These are phyloP conservation scores for Mucor plumbeus DNA, from an alignment of 371 early-diverging fungal genomes.

Conservation along the genomic window DNA sequence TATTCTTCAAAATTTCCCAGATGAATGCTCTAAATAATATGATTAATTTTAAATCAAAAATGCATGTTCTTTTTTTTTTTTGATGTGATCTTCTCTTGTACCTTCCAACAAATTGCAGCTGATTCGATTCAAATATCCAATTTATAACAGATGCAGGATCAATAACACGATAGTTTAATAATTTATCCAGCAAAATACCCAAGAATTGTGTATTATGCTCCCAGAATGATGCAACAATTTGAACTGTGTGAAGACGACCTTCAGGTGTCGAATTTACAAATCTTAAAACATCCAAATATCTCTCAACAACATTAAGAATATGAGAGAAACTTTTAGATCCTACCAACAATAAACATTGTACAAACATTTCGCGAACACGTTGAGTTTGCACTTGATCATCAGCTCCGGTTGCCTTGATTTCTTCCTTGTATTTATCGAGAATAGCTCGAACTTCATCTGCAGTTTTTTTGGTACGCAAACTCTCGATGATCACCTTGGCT, in stretches of 20 bases:
- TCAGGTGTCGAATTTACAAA: slow-evolving; percentile 64
- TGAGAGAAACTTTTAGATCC: slow-evolving; percentile 95
- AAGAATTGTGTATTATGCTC: slow-evolving; percentile 82
- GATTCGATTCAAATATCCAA: slow-evolving; percentile 73
- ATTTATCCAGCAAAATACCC: slow-evolving; percentile 88
- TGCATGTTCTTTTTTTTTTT: no score
- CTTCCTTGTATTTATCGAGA: slow-evolving; percentile 51
- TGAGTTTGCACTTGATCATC: slow-evolving; percentile 47
- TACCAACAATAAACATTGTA: slow-evolving; percentile 81
- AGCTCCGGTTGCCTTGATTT: slow-evolving; percentile 37
- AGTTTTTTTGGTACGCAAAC: slow-evolving; percentile 66
- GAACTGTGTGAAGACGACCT: slow-evolving; percentile 70
- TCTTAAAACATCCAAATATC: slow-evolving; percentile 74
- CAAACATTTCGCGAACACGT: slow-evolving; percentile 71
- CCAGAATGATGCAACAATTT: slow-evolving; percentile 86
- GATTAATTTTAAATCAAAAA: not conserved
- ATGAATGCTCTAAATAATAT: slow-evolving; percentile 53
- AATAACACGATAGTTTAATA: slow-evolving; percentile 91
- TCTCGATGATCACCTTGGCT: slow-evolving; percentile 63
- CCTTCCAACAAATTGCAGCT: slow-evolving; percentile 59
- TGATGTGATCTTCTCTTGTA: slow-evolving; percentile 14
- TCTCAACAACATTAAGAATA: slow-evolving; percentile 87
- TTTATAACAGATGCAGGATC: slow-evolving; percentile 81
- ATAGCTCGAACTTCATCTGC: slow-evolving; percentile 65
- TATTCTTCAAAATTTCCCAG: slow-evolving; percentile 83